Evolutionary conservation across 345 rosid species (phyloP).

Genomic region (Salix brachista): DNA sequence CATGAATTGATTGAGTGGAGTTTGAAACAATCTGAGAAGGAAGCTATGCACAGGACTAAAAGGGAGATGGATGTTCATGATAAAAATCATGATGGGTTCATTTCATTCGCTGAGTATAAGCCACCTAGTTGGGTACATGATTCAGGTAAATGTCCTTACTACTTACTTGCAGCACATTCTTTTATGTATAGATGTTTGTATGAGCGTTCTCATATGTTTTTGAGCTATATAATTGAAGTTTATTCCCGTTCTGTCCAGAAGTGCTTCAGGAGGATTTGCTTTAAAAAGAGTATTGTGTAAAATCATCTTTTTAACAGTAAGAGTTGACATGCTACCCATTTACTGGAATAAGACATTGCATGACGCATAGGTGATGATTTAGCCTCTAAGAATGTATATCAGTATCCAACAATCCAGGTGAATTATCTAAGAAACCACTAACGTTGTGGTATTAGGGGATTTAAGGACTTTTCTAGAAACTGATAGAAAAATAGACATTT

Average conservation of each 20-base stretch:
- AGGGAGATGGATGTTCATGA: slow-evolving; percentile 93
- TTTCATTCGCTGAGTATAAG: slow-evolving; percentile 80
- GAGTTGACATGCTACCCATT: not conserved
- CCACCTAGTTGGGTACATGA: slow-evolving; percentile 83
- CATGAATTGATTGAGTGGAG: slow-evolving; percentile 85
- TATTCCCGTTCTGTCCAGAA: not conserved
- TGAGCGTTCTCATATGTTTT: not conserved
- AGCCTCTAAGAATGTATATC: not conserved
- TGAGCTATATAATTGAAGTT: not conserved
- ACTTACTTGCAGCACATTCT: not conserved
- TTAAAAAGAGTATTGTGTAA: not conserved
- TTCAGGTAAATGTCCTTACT: slow-evolving; percentile 41
- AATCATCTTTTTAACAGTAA: not conserved
- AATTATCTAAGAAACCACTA: not conserved
- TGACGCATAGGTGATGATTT: not conserved
- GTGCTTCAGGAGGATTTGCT: too few relatives aligned
- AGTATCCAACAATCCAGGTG: not conserved
- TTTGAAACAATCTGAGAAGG: slow-evolving; percentile 63
- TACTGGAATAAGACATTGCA: not conserved
- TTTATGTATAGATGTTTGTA: not conserved
- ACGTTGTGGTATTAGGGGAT: not conserved
- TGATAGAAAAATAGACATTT: not conserved
- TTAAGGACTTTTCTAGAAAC: not conserved
- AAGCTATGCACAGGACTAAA: slow-evolving; percentile 69
- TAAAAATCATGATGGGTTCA: slow-evolving; percentile 71